A percentile compares a stretch with the other conserved stretches of the same genome.
Evolutionary conservation across 2,329 filamentous ascomycete species (phyloP).

Genomic region (Grosmannia clavigera): DNA sequence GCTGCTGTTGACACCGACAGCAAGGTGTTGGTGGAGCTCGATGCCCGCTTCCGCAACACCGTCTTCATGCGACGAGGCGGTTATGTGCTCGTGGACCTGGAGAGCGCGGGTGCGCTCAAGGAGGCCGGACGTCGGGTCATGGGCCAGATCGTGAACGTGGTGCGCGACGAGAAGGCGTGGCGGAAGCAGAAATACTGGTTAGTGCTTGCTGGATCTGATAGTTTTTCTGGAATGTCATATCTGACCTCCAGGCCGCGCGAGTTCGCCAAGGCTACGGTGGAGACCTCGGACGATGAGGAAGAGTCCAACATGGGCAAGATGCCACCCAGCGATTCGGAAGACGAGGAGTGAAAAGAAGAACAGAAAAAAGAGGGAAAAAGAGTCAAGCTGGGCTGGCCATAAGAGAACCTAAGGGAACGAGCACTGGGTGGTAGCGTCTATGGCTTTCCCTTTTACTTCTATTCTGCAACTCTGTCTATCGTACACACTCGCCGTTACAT

Average conservation of each 20-base stretch:
- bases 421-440: neutral
- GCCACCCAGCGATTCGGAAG: conserved; percentile 71
- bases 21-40: conserved; percentile 62
- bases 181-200: conserved; percentile 82
- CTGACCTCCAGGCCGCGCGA: conserved; percentile 54
- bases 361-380: neutral
- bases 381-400: too few relatives aligned
- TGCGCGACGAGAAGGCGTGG: conserved; percentile 85
- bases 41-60: conserved; percentile 70
- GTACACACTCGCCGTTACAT: neutral
- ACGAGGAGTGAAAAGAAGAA: conserved; percentile 29
- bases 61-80: conserved; percentile 88
- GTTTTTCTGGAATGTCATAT: neutral
- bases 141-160: conserved; percentile 87
- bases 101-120: conserved; percentile 41
- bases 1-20: neutral
- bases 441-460: neutral
- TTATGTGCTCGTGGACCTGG: conserved; percentile 66
- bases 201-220: neutral
- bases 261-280: conserved; percentile 49
- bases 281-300: conserved; percentile 49
- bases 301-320: conserved; percentile 74
- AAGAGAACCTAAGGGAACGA: neutral
- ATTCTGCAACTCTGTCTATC: neutral
- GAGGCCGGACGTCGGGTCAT: conserved; percentile 63